These are phyloP conservation scores for Macrotyloma uniflorum DNA, from an alignment of 306 rosid species.

Conservation along the genomic window DNA sequence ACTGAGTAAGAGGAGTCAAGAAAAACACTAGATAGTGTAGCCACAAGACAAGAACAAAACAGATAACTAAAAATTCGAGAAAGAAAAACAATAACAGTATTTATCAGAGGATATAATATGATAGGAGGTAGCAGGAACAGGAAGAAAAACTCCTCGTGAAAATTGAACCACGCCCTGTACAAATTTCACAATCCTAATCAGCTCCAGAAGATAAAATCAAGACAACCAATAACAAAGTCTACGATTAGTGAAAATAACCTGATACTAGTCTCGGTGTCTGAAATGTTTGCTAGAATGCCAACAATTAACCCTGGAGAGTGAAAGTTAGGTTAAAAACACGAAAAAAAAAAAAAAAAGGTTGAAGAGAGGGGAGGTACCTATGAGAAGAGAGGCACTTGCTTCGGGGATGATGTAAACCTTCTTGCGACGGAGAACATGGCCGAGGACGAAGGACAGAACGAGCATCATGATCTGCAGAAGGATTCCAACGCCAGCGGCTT, in stretches of 20 bases:
- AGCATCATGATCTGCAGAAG: conserved; percentile 99
- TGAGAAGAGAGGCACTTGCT: conserved; percentile 98
- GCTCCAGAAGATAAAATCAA: not conserved
- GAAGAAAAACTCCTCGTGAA: conserved; percentile 98
- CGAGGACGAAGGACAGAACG: conserved; percentile 92
- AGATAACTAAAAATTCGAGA: not conserved
- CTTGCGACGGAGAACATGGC: conserved; percentile 97
- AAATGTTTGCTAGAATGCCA: conserved; percentile 89
- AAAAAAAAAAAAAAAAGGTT: not conserved
- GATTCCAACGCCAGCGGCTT: conserved; percentile 98
- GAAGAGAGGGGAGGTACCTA: conserved; percentile 49
- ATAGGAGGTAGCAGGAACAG: conserved; percentile 94
- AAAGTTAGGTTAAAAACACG: not conserved
- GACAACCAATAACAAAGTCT: not conserved
- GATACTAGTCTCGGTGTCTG: conserved; percentile 84
- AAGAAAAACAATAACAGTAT: not conserved
- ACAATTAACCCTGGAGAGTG: conserved; percentile 73
- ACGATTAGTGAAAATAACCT: conserved; percentile 47
- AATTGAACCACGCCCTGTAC: conserved; percentile 94
- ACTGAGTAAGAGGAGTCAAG: conserved; percentile 85
- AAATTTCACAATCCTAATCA: conserved; percentile 19
- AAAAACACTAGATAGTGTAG: conserved; percentile 35
- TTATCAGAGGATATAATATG: conserved; percentile 84
- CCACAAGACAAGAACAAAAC: conserved; percentile 13
- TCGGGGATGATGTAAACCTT: conserved; percentile 87